Conservation (phyloP, 108 stramenopile genomes). For the Stephanodiscus minutulus region DNA sequence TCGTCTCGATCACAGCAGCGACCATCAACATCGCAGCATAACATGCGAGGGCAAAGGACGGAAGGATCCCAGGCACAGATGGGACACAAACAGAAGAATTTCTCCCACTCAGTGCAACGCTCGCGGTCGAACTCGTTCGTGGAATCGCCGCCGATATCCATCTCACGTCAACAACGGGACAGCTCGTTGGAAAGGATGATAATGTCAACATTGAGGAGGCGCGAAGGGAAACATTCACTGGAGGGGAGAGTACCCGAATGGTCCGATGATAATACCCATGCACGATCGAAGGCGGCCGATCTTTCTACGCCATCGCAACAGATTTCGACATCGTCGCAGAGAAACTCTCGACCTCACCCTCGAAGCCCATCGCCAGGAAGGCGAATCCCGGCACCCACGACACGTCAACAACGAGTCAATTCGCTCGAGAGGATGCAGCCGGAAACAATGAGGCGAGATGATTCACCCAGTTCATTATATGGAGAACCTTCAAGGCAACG, state of each 20-base stretch:
- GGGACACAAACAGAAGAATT: no score
- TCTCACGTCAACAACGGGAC: not conserved
- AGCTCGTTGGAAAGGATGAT: not conserved
- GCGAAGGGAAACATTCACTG: no score
- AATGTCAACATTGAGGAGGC: no score
- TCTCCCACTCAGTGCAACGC: no score
- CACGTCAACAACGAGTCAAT: constrained; percentile 1
- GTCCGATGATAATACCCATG: not conserved
- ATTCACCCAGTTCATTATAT: not conserved
- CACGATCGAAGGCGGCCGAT: not conserved
- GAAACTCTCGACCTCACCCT: not conserved
- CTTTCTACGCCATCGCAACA: not conserved
- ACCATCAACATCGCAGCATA: no score
- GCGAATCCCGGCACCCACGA: no score
- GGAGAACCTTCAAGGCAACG: not conserved
- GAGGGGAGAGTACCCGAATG: not conserved
- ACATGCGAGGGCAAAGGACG: no score
- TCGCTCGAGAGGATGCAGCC: not conserved
- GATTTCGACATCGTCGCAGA: not conserved
- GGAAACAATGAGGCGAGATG: not conserved
- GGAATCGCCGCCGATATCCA: no score
- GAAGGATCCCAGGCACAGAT: no score
- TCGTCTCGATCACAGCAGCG: not conserved
- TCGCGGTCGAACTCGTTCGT: no score
- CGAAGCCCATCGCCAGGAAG: constrained; percentile 4